Conservation (phyloP, 108 stramenopile genomes). For the Fistulifera solaris region DNA sequence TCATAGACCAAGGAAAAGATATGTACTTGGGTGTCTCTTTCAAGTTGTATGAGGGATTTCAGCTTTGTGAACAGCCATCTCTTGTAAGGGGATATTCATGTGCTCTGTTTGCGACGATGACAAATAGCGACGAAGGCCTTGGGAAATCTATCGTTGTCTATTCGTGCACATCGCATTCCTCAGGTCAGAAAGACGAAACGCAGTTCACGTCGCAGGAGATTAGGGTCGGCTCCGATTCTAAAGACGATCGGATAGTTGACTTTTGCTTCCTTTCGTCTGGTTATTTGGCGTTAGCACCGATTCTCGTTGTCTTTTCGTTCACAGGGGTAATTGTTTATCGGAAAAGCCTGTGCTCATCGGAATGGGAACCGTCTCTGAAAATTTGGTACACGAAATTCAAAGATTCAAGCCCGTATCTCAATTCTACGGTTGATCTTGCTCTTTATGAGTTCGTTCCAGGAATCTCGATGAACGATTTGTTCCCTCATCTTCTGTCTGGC, state of each 20-base stretch:
- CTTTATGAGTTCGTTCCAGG: neutral
- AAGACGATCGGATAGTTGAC: conserved; percentile 31
- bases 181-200: no score
- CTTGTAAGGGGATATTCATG: no score
- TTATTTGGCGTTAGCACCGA: conserved; percentile 53
- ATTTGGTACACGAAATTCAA: conserved; percentile 34
- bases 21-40: no score
- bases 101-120: no score
- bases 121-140: no score
- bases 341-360: conserved; percentile 22
- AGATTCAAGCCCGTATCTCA: conserved; percentile 4
- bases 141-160: no score
- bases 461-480: conserved; percentile 6
- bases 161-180: no score
- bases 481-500: conserved; percentile 42
- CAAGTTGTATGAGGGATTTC: no score
- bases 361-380: conserved; percentile 40
- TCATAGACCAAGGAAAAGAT: no score
- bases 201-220: no score
- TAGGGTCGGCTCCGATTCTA: no score
- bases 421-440: neutral
- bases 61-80: no score
- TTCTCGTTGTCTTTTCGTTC: conserved; percentile 42
- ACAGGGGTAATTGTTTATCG: conserved; percentile 42
- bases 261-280: conserved; percentile 59